Conservation (phyloP, 129 eudicot species). For the Flaveria bidentis region DNA sequence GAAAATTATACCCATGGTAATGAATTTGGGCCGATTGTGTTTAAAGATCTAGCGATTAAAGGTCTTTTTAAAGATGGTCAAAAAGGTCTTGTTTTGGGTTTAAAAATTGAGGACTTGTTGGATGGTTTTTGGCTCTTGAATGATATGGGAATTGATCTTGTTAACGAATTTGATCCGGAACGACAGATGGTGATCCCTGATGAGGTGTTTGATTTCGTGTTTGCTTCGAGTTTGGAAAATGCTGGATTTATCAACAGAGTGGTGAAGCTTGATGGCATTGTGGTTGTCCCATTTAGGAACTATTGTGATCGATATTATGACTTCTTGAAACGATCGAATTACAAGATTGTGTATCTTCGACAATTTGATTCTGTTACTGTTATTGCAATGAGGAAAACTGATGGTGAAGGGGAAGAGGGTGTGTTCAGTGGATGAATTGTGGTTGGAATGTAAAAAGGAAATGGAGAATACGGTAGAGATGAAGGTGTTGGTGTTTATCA, state of each 20-base stretch:
- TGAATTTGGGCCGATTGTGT: conserved; percentile 33
- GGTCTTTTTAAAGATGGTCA: conserved; percentile 52
- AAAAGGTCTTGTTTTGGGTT: conserved; percentile 46
- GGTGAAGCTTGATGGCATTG: conserved; percentile 49
- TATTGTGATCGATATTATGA: background rate
- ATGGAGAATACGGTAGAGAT: conserved; percentile 34
- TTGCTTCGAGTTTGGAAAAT: conserved; percentile 31
- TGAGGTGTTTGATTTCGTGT: conserved; percentile 54
- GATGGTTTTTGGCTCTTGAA: conserved; percentile 42
- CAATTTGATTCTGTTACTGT: conserved; percentile 40
- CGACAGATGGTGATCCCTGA: conserved; percentile 14
- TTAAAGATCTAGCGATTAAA: conserved; percentile 46
- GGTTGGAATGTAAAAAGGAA: conserved; percentile 18
- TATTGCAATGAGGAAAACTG: conserved; percentile 50
- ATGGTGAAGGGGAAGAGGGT: conserved; percentile 23
- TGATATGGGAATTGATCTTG: conserved; percentile 45
- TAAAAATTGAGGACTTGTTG: conserved; percentile 30
- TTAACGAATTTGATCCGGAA: conserved; percentile 30
- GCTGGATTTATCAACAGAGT: conserved; percentile 33
- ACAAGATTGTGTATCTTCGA: conserved; percentile 52
- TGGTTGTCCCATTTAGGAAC: conserved; percentile 39
- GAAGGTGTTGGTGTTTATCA: conserved; percentile 55
- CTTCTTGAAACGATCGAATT: conserved; percentile 35
- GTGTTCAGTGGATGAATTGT: conserved; percentile 27
- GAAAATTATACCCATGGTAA: conserved; percentile 11